These are phyloP conservation scores for Astrothelium macrocarpum DNA, from an alignment of 495 filamentous ascomycete genomes.

Conservation along the genomic window DNA sequence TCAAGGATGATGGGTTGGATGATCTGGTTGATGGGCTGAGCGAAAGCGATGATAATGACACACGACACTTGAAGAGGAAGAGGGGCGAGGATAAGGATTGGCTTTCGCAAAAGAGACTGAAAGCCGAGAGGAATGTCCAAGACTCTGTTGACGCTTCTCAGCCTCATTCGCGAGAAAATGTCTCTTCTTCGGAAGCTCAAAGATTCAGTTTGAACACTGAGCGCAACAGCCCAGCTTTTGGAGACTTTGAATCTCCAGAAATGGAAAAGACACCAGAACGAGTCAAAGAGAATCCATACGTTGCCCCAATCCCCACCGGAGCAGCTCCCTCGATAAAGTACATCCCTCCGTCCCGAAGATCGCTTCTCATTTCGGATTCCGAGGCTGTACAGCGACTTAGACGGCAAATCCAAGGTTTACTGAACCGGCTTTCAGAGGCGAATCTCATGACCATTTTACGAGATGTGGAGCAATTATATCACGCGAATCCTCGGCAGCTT, in stretches of 20 bases:
- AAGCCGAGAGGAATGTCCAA: slow-evolving; percentile 22
- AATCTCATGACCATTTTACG: slow-evolving; percentile 71
- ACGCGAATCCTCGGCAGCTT: slow-evolving; percentile 66
- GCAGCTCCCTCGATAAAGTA: slow-evolving; percentile 51
- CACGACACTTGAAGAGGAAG: neutral
- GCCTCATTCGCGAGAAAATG: too few relatives aligned
- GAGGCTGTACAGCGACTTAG: slow-evolving; percentile 62
- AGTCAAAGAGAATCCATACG: slow-evolving; percentile 51
- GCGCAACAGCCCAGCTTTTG: slow-evolving; percentile 14
- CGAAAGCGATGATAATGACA: slow-evolving; percentile 36
- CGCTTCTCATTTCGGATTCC: slow-evolving; percentile 47
- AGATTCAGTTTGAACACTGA: neutral
- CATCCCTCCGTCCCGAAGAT: slow-evolving; percentile 76
- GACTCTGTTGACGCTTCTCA: slow-evolving; percentile 24
- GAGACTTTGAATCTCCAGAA: slow-evolving; percentile 21
- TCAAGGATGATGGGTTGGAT: slow-evolving; percentile 77
- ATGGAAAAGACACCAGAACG: slow-evolving; percentile 37
- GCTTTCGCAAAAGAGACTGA: slow-evolving; percentile 14
- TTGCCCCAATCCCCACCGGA: slow-evolving; percentile 40
- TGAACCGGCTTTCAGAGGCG: slow-evolving; percentile 88
- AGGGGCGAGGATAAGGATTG: slow-evolving; percentile 26
- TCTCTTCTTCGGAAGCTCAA: neutral
- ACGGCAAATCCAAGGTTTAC: slow-evolving; percentile 72
- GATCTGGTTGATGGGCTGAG: slow-evolving; percentile 65
- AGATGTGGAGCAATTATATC: slow-evolving; percentile 75